phyloP scores from a whole-genome alignment of 1,139 yeast genomes.

The Protomyces pachydermus region DNA sequence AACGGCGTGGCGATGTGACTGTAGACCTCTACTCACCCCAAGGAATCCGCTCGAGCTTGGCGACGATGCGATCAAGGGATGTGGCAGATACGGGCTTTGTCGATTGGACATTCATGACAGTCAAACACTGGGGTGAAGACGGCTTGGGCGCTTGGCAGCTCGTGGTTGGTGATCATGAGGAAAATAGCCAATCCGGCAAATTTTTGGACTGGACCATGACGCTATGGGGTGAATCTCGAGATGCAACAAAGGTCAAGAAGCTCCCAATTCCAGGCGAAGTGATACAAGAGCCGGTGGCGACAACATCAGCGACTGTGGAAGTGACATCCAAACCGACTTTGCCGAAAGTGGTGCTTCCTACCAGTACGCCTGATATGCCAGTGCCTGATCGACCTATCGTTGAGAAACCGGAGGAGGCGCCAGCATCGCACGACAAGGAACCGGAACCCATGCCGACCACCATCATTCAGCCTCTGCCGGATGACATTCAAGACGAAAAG shows the following conservation, averaged over 20 bases:
- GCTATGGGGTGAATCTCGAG: slow-evolving; percentile 74
- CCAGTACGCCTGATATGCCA: neutral
- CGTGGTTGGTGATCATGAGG: slow-evolving; percentile 51
- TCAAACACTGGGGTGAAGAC: slow-evolving; percentile 89
- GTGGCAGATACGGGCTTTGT: slow-evolving; percentile 53
- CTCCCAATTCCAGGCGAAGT: slow-evolving; percentile 40
- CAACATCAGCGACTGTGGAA: neutral
- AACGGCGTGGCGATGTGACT: slow-evolving; percentile 64
- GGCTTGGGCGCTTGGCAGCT: slow-evolving; percentile 82
- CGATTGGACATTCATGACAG: slow-evolving; percentile 95
- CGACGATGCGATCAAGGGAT: slow-evolving; percentile 65
- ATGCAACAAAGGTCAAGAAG: slow-evolving; percentile 54
- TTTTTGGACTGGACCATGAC: slow-evolving; percentile 70
- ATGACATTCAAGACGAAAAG: neutral
- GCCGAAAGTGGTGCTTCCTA: neutral
- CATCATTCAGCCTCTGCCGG: slow-evolving; percentile 20
- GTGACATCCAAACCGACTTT: neutral
- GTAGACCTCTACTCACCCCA: slow-evolving; percentile 67
- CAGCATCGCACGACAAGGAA: neutral
- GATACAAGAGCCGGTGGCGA: neutral
- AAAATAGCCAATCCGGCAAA: slow-evolving; percentile 44
- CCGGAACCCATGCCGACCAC: slow-evolving; percentile 13
- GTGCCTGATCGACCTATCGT: neutral
- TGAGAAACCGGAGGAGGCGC: neutral
- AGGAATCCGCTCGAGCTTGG: slow-evolving; percentile 69